Percentiles rank a stretch among this genome's conserved stretches.
Conservation (phyloP, 495 filamentous ascomycete genomes). For the Penicillium subrubescens region DNA sequence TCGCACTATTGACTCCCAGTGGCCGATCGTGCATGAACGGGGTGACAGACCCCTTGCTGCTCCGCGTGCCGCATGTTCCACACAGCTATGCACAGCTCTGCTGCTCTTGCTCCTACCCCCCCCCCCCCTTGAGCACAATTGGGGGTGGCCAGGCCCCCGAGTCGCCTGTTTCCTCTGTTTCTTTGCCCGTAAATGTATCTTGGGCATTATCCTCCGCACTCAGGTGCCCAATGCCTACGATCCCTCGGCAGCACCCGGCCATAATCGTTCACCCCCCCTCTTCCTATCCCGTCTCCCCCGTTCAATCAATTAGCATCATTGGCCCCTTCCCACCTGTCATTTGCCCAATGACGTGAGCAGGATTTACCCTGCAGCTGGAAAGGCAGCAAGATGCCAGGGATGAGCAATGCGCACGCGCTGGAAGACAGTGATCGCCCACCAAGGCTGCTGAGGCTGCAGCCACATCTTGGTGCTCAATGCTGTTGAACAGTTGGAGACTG, state of each 20-base stretch:
- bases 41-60: constrained; percentile 42
- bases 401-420: constrained; percentile 28
- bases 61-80: constrained; percentile 46
- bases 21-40: constrained; percentile 34
- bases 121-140: neutral
- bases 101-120: neutral
- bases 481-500: neutral
- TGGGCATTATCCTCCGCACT: neutral
- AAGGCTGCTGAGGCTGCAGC: constrained; percentile 29
- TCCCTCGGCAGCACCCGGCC: constrained; percentile 17
- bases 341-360: constrained; percentile 18
- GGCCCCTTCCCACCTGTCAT: constrained; percentile 11
- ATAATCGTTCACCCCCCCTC: neutral
- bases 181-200: neutral
- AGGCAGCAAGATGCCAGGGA: constrained; percentile 26
- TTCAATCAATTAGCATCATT: neutral
- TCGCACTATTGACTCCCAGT: constrained; percentile 23
- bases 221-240: neutral
- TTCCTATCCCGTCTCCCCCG: neutral
- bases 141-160: constrained; percentile 2
- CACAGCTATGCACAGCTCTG: constrained; percentile 15
- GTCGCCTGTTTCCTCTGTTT: constrained; percentile 12
- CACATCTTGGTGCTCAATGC: constrained; percentile 34
- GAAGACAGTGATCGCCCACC: constrained; percentile 16
- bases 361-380: constrained; percentile 24